Percentiles rank a stretch among this genome's conserved stretches.
phyloP scores from a whole-genome alignment of 768 basidiomycete genomes.

The Lactifluus volemus region DNA sequence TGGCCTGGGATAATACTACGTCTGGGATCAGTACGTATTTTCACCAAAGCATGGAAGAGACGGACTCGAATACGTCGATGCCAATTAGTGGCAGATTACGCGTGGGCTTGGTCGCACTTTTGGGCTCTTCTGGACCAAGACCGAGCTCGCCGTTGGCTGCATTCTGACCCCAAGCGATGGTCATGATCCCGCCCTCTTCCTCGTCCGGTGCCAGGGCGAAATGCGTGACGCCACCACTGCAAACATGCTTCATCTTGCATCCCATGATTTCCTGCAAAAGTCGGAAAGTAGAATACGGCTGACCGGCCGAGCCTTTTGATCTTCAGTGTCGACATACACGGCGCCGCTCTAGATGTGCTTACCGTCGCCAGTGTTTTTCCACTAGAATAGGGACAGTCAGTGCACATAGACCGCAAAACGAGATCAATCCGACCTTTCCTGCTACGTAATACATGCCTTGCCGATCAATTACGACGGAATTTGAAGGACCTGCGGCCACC shows the following conservation, averaged over 20 bases:
- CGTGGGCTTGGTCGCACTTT: slow-evolving; percentile 80
- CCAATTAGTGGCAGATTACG: slow-evolving; percentile 61
- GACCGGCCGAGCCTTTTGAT: slow-evolving; percentile 73
- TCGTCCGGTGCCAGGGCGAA: slow-evolving; percentile 73
- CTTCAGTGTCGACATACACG: slow-evolving; percentile 3
- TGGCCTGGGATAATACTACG: slow-evolving; percentile 75
- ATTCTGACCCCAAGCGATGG: slow-evolving; percentile 79
- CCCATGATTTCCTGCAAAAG: slow-evolving; percentile 84
- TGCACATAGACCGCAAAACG: background rate
- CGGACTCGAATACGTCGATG: slow-evolving; percentile 71
- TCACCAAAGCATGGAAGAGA: background rate
- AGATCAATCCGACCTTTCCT: slow-evolving; percentile 45
- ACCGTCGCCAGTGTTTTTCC: slow-evolving; percentile 96
- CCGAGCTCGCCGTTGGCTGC: slow-evolving; percentile 87
- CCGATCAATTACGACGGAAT: slow-evolving; percentile 74
- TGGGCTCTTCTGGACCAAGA: slow-evolving; percentile 68
- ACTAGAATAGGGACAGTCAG: slow-evolving; percentile 36
- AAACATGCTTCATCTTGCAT: slow-evolving; percentile 62
- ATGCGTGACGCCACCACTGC: slow-evolving; percentile 84
- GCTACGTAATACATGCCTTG: slow-evolving; percentile 87
- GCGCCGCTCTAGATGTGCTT: slow-evolving; percentile 10
- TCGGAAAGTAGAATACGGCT: slow-evolving; percentile 81
- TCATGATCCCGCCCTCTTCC: slow-evolving; percentile 59
- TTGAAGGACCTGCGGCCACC: slow-evolving; percentile 75
- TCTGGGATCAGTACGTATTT: background rate